Base-by-base conservation (phyloP, 2,329 filamentous ascomycete genomes). In the Sclerotinia nivalis region DNA sequence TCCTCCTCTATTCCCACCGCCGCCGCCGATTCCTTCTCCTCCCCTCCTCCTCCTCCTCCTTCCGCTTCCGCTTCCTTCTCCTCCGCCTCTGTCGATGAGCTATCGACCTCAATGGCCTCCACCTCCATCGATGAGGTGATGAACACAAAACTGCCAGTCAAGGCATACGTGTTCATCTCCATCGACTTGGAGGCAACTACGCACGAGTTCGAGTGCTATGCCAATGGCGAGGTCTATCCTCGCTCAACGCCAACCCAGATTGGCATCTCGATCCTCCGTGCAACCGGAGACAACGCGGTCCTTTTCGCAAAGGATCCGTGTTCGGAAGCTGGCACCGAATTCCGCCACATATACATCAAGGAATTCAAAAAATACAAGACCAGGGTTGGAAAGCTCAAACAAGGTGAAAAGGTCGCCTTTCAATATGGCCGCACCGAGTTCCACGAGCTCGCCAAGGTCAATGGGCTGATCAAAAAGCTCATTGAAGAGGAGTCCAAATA, bases 111-210 rank as follows among this genome's bases (percentile, higher is more conserved):
- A 20, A 1, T 62, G 0, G 25, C 13, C 8, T 54, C 61, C 47
- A 8, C n/a, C 49, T 40, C 34, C 10, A 22, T 52, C 13, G 7
- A 22, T 58, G 55, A 18, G 55, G n/a, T 4, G 25, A 10, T 7
- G 1, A 7, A 25, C 6, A 8, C 7, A 18, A 22, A 0, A 4
- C 52, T 55, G 20, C 59, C 59, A 4, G 18, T 10, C n/a, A 61
- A 61, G 1, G 22, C 28, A 13, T 59, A 49, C 20, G 59, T 69
- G 1, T 69, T 62, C 20, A n/a, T 69, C 1, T 20, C 67, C 1
- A 43, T 69, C 10, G 67, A 69, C 10, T 18, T 69, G 9, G 67
- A 69, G n/a, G 58, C 58, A 1, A 69, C 60, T 4, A 65, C 59
- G 5, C 25, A 56, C 12, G 8, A 18, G 0, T 65, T 18, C 6